These are phyloP conservation scores for Sarocladiaceae sp. DNA, from an alignment of 2,329 filamentous ascomycete species.

Conservation along the genomic window DNA sequence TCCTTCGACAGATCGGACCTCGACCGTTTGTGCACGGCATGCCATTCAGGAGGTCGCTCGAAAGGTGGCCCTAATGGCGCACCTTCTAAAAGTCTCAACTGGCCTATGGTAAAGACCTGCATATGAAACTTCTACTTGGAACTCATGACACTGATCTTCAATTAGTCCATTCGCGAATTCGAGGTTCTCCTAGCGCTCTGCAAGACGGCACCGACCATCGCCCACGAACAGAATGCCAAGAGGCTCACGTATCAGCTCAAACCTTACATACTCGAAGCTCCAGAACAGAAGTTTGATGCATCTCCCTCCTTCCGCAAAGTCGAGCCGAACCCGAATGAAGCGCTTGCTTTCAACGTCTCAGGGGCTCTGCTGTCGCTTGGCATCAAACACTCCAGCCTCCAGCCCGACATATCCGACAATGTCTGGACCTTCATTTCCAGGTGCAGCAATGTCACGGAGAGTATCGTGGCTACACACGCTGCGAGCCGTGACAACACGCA, in stretches of 20 bases:
- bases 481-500: slow-evolving; percentile 41
- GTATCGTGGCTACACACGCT: slow-evolving; percentile 11
- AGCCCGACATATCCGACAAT: slow-evolving; percentile 57
- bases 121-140: background rate
- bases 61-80: slow-evolving; percentile 44
- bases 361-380: slow-evolving; percentile 77
- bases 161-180: slow-evolving; percentile 77
- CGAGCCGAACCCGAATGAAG: slow-evolving; percentile 84
- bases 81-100: slow-evolving; percentile 14
- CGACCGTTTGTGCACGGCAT: slow-evolving; percentile 54
- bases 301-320: slow-evolving; percentile 80
- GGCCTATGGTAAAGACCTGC: slow-evolving; percentile 48
- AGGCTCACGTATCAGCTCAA: slow-evolving; percentile 72
- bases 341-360: slow-evolving; percentile 71
- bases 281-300: slow-evolving; percentile 67
- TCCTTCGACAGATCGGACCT: slow-evolving; percentile 58
- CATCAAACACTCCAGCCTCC: slow-evolving; percentile 62
- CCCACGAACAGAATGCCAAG: slow-evolving; percentile 64
- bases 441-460: slow-evolving; percentile 57
- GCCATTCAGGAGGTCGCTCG: slow-evolving; percentile 38
- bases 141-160: background rate
- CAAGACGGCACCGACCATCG: slow-evolving; percentile 74
- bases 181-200: slow-evolving; percentile 88
- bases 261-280: slow-evolving; percentile 80
- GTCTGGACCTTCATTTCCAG: slow-evolving; percentile 67